Evolutionary conservation across 2,329 filamentous ascomycete species (phyloP), one percentile per base, ranked within the genome.

Genomic region (Pyrenophora graminea): DNA sequence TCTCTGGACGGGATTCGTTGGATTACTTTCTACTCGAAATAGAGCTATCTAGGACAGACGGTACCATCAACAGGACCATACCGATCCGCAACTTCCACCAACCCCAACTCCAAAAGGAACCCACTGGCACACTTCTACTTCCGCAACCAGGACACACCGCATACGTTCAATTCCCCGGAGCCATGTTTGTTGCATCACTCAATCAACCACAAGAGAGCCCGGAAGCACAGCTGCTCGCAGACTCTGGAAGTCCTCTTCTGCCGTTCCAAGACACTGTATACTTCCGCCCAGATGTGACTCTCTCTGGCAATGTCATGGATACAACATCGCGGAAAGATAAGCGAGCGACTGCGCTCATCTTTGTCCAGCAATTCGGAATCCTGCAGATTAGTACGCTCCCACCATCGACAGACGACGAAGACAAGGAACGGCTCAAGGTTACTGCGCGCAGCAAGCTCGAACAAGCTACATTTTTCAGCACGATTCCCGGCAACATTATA

Each of bases 401-500:
- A 13, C 77, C 87, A 21, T 83, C 83, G 4, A 86, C 83, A 10
- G 84, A 86, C 3, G 78, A 83, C 4, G 48, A 59, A 12, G 56
- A 62, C 9, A 48, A 52, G 17, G 86, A 67, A 40, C 69, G 67
- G 21, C 56, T 61, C 8, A 76, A 76, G 59, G 83, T 96, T 13
- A 92, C 89, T 1, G 89, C 90, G 6, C 94, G 91, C 74, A 90
- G 86, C 74, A 96, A 94, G 74, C 81, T 99, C 34, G 91, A 97
- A 68, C 92, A 99, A 75, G 92, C 92, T 2, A 89, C 97, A 1
- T 97, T 97, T 74, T 97, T 91, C 69, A 92, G 92, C 2, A 85
- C 85, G 40, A 85, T 89, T 68, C 82, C 87, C 55, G 85, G 90
- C 65, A 97, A 91, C 63, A 89, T 93, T n/a, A 76, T 99, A n/a